phyloP scores from a whole-genome alignment of 2,329 filamentous ascomycete genomes.

The Drechslera avenae region DNA sequence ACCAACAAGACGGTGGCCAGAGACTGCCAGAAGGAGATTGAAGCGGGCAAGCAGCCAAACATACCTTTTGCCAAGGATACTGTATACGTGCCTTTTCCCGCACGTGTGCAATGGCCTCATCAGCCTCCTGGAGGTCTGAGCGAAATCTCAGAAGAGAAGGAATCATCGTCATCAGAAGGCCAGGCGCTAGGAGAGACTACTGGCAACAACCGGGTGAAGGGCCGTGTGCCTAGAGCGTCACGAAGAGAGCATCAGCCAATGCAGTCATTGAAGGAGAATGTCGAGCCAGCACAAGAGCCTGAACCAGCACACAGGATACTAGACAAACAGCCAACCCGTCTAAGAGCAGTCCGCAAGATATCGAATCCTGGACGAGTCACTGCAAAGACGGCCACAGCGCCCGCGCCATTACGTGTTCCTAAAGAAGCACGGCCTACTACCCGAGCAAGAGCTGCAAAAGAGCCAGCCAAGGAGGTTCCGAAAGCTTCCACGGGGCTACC shows the following conservation, averaged over 20 bases:
- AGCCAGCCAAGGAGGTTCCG: slow-evolving; percentile 25
- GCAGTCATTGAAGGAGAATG: slow-evolving; percentile 46
- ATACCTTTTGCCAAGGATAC: slow-evolving; percentile 56
- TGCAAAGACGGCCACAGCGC: slow-evolving; percentile 35
- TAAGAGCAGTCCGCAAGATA: slow-evolving; percentile 44
- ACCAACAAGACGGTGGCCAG: slow-evolving; percentile 56
- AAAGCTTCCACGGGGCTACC: slow-evolving; percentile 30
- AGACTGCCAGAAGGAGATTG: slow-evolving; percentile 57
- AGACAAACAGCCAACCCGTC: slow-evolving; percentile 46
- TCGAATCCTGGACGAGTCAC: slow-evolving; percentile 42
- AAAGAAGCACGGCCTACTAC: slow-evolving; percentile 36
- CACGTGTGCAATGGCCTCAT: slow-evolving; percentile 46
- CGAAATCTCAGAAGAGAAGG: slow-evolving; percentile 50
- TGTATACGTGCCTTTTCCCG: slow-evolving; percentile 55
- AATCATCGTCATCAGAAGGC: slow-evolving; percentile 47
- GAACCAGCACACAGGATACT: slow-evolving; percentile 36
- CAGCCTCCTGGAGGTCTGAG: slow-evolving; percentile 40
- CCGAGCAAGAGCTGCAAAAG: slow-evolving; percentile 33
- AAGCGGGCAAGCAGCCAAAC: slow-evolving; percentile 54
- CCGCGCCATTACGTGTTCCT: slow-evolving; percentile 37
- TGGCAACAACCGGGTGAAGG: slow-evolving; percentile 50
- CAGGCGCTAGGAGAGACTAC: slow-evolving; percentile 52
- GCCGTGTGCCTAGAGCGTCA: slow-evolving; percentile 27
- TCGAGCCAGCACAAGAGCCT: slow-evolving; percentile 36
- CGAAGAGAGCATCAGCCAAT: slow-evolving; percentile 34